Evolutionary conservation across 495 filamentous ascomycete genomes (phyloP), one percentile per base, ranked within the genome.

Genomic region (Aspergillus mulundensis): DNA sequence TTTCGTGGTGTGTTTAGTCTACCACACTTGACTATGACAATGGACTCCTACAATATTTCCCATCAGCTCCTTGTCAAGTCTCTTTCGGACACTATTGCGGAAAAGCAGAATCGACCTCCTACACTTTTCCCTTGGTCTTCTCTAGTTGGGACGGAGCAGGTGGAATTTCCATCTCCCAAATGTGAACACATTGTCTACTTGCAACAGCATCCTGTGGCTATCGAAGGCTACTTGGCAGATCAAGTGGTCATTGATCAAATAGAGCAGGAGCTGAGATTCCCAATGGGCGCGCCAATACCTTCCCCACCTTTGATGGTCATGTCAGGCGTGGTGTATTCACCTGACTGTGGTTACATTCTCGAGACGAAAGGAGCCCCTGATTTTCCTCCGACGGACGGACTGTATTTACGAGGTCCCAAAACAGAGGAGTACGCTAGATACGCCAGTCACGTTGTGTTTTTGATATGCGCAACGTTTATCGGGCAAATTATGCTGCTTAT

Each of bases 341-440:
- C 94, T 16, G 93, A 96, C 66, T 98, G 94, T 66, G 89, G 87
- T 8, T 93, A 90, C 62, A 84, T 95, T 32, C 81, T 98, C n/a
- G 87, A 94, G 64, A 90, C 88, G 5, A 91, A 94, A 68, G 88
- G 89, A 0, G 83, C 88, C 3, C 90, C 91, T 5, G 79, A 86
- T 16, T 90, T 80, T 58, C 68, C 84, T 7, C 81, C 83, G 3
- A 75, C 73, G 18, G 83, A 91, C 41, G 78, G 75, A 6, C 64
- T 83, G 25, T 90, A 95, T 68, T 77, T 96, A 19, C 63, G 78
- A 10, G 91, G 94, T 0, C 78, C 84, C 21, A 97, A 97, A 64
- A 72, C 86, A 51, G 91, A 96, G 64, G 75, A 87, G 12, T 87
- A 85, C 57, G 77, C 87, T 24, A 78, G 82, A 61, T 78, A 77